A percentile compares a stretch with the other conserved stretches of the same genome.
Conservation (phyloP, 768 basidiomycete species). For the Rhodotorula babjevae region DNA sequence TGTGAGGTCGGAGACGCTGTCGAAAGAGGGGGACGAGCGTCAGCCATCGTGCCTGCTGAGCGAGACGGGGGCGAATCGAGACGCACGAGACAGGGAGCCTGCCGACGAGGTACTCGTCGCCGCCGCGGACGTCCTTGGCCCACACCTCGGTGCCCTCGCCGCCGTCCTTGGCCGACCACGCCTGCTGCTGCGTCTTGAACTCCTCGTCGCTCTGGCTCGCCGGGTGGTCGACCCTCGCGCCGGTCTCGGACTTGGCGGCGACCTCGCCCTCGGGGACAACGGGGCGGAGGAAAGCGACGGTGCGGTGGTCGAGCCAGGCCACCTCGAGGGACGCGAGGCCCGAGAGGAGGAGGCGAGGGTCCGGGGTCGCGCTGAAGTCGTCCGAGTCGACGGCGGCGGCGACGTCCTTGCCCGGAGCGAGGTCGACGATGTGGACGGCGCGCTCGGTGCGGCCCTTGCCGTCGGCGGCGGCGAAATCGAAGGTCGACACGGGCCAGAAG, state of each 20-base stretch:
- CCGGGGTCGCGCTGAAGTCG: background rate
- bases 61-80: no score
- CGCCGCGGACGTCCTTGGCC: constrained; percentile 30
- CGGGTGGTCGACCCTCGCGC: constrained; percentile 22
- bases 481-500: constrained; percentile 32
- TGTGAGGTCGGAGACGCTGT: constrained; percentile 34
- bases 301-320: constrained; percentile 40
- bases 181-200: background rate
- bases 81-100: constrained; percentile 40
- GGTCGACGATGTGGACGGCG: constrained; percentile 19
- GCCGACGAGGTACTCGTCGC: constrained; percentile 35
- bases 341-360: constrained; percentile 11
- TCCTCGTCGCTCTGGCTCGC: constrained; percentile 19
- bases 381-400: background rate
- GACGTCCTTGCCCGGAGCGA: background rate
- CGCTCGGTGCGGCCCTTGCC: constrained; percentile 5
- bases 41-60: background rate
- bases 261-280: background rate
- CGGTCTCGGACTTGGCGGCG: background rate
- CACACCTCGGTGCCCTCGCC: constrained; percentile 35
- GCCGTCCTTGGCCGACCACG: constrained; percentile 9
- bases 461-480: constrained; percentile 6
- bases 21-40: no score
- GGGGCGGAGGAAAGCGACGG: constrained; percentile 33
- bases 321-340: constrained; percentile 22